phyloP scores from a whole-genome alignment of 2,329 filamentous ascomycete genomes.

The Daldinia sp. region DNA sequence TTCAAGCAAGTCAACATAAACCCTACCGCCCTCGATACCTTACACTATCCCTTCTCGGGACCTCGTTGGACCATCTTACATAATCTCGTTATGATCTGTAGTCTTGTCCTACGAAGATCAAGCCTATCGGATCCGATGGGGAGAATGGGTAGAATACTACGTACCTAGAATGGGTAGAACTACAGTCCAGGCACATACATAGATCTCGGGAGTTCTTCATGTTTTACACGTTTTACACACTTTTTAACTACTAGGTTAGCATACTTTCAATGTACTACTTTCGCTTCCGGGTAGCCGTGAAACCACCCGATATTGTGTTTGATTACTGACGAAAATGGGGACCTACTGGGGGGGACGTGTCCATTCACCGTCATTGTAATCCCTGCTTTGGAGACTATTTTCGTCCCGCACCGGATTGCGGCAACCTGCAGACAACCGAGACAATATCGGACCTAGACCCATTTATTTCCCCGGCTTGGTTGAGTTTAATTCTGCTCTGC shows the following conservation, averaged over 20 bases:
- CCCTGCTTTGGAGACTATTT: constrained; percentile 15
- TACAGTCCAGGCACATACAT: neutral
- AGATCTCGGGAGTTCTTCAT: neutral
- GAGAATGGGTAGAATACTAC: too few species aligned
- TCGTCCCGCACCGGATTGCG: constrained; percentile 29
- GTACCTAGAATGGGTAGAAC: too few species aligned
- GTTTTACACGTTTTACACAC: too few species aligned
- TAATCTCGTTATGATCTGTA: constrained; percentile 22
- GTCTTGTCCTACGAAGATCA: constrained; percentile 9
- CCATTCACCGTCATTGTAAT: constrained; percentile 9
- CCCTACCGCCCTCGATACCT: constrained; percentile 10
- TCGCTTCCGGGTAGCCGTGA: constrained; percentile 11
- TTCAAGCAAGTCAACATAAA: constrained; percentile 20
- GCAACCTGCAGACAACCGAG: constrained; percentile 29
- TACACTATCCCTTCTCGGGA: neutral
- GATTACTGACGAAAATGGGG: constrained; percentile 5
- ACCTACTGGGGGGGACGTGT: neutral
- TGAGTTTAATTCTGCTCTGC: constrained; percentile 3
- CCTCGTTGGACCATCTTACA: constrained; percentile 29
- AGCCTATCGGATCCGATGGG: constrained; percentile 27
- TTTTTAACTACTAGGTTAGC: too few species aligned
- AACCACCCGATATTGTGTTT: constrained; percentile 10
- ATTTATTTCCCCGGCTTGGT: constrained; percentile 22
- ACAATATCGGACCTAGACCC: constrained; percentile 32
- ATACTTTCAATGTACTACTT: too few species aligned